These are phyloP conservation scores for Suhomyces sp. DNA, from an alignment of 805 yeast genomes.

Conservation along the genomic window DNA sequence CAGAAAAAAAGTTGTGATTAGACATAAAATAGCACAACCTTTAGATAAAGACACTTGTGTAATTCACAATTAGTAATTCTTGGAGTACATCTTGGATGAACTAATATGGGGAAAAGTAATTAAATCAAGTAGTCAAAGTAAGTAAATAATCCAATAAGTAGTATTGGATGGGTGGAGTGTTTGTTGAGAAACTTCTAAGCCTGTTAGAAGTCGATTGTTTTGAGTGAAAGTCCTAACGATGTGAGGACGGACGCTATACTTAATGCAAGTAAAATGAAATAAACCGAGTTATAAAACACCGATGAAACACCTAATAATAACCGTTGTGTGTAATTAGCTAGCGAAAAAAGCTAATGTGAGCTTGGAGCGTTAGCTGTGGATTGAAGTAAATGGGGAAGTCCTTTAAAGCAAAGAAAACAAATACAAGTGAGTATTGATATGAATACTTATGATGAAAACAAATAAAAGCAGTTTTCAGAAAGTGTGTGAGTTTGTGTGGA, in stretches of 20 bases:
- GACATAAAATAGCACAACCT: background rate
- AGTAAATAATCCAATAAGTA: background rate
- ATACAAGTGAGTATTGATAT: background rate
- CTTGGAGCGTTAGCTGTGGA: background rate
- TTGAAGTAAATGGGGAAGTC: background rate
- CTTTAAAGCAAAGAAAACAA: background rate
- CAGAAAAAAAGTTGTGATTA: background rate
- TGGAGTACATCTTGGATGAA: conserved; percentile 1
- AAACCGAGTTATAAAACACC: background rate
- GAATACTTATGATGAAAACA: background rate
- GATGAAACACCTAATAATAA: background rate
- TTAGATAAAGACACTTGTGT: background rate
- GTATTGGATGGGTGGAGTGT: background rate
- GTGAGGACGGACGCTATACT: background rate
- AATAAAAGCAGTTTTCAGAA: background rate
- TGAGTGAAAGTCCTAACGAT: background rate
- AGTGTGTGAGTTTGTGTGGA: background rate
- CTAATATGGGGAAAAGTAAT: background rate
- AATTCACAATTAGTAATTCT: background rate
- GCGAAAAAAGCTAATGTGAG: background rate
- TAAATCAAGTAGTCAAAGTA: background rate
- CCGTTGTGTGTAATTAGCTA: background rate
- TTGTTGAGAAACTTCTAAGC: background rate
- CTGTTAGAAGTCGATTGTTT: background rate
- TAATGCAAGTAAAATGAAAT: background rate